Evolutionary conservation across 1,284 basidiomycete genomes (phyloP), one percentile per base, ranked within the genome.

Genomic region (Pyrrhoderma lamaoense): DNA sequence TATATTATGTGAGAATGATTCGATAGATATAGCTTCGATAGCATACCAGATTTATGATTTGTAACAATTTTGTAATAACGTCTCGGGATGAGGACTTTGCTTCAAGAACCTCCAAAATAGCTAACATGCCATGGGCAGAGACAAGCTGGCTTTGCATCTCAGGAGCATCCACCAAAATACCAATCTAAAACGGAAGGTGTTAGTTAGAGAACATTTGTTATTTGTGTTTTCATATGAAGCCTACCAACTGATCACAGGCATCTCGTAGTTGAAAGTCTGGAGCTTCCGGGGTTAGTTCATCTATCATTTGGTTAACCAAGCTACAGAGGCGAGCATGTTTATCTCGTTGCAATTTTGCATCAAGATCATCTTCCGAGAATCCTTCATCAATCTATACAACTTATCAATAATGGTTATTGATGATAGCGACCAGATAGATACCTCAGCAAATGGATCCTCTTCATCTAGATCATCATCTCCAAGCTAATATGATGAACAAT

Each of bases 361-460:
- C 92, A 3, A 95, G 73, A 59, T 92, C 88, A 58, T 91, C 88
- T 61, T 93, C 89, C 2, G 80, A 82, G 56, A 89, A 92, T 25
- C 87, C 89, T 72, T 93, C 91, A 59, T 95, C 91, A 56, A 95
- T 92, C 85, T 90, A 56, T 3, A 42, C n/a, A 9, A 39, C 25
- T 5, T 44, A 31, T 52, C 42, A n/a, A n/a, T n/a, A n/a, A n/a
- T n/a, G n/a, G n/a, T n/a, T n/a, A n/a, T n/a, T n/a, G n/a, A n/a
- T n/a, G n/a, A n/a, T n/a, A n/a, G n/a, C n/a, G n/a, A n/a, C n/a
- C n/a, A n/a, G n/a, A n/a, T n/a, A n/a, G n/a, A n/a, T 58, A 89
- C 88, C 72, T 94, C 92, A 0, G 93, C 92, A 61, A 97, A 97
- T 0, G 93, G 93, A 72, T 96, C 93, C 52, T 89, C 90, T 44